These are phyloP conservation scores for Potentilla sterilis DNA, from an alignment of 306 rosid genomes.

Conservation along the genomic window DNA sequence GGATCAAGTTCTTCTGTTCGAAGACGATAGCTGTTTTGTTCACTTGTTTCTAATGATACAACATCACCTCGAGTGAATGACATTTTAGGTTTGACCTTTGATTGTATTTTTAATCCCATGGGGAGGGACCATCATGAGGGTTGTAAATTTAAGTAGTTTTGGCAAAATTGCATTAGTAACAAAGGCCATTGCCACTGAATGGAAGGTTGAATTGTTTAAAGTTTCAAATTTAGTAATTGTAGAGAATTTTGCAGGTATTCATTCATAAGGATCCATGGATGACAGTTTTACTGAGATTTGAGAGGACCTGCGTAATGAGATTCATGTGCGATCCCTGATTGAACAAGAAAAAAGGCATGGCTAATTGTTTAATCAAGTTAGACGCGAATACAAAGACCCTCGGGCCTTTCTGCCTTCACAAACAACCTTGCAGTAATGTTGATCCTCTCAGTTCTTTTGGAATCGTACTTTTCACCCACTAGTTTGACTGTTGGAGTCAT, in stretches of 20 bases:
- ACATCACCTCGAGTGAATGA: background rate
- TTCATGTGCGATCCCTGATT: background rate
- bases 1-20: constrained; percentile 66
- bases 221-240: background rate
- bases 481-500: too few species aligned
- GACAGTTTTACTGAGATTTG: background rate
- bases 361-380: too few species aligned
- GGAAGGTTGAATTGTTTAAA: constrained; percentile 2
- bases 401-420: background rate
- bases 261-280: background rate
- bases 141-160: constrained; percentile 21
- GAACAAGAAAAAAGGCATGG: background rate
- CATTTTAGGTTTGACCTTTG: constrained; percentile 19
- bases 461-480: too few species aligned
- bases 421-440: background rate
- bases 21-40: constrained; percentile 47
- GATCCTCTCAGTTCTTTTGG: background rate
- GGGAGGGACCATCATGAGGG: constrained; percentile 10
- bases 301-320: background rate
- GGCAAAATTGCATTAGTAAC: background rate
- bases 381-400: background rate
- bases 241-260: background rate
- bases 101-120: constrained; percentile 25
- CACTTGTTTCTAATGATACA: background rate
- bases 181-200: background rate